These are phyloP conservation scores for Pseudogymnoascus sp. DNA, from an alignment of 2,329 filamentous ascomycete species.

Conservation along the genomic window DNA sequence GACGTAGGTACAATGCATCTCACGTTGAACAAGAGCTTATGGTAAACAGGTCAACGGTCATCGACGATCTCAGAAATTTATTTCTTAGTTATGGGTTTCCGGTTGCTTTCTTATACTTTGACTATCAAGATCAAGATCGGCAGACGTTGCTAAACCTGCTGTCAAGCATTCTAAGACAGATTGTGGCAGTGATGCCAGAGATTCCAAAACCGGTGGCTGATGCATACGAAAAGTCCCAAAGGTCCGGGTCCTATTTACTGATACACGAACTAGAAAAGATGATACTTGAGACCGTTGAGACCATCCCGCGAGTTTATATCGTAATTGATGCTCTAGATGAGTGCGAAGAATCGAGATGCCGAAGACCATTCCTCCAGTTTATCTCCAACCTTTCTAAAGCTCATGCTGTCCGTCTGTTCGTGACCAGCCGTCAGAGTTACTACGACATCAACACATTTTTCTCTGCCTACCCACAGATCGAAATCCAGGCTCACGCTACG, in stretches of 20 bases:
- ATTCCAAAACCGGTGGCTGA: slow-evolving; percentile 22
- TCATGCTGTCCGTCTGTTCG: not conserved
- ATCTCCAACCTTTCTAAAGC: not conserved
- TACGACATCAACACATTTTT: not conserved
- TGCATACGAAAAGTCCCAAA: slow-evolving; percentile 21
- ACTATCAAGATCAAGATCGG: slow-evolving; percentile 25
- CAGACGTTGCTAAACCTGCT: slow-evolving; percentile 20
- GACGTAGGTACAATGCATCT: slow-evolving; percentile 14
- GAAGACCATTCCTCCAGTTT: not conserved
- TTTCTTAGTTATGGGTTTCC: not conserved
- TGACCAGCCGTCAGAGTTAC: not conserved
- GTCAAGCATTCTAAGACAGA: slow-evolving; percentile 24
- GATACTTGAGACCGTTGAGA: not conserved
- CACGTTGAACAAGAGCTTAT: not conserved
- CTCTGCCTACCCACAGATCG: slow-evolving; percentile 12
- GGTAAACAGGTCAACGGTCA: not conserved
- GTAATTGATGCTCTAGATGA: not conserved
- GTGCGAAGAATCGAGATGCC: not conserved
- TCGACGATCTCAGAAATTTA: not conserved
- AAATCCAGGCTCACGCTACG: slow-evolving; percentile 14
- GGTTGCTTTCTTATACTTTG: slow-evolving; percentile 27
- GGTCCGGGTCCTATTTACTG: slow-evolving; percentile 12
- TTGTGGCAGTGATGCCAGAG: slow-evolving; percentile 14
- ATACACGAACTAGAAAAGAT: slow-evolving; percentile 14
- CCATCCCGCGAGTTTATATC: not conserved